Evolutionary conservation across 2,329 filamentous ascomycete genomes (phyloP).

Genomic region (Cordyceps cicadae): DNA sequence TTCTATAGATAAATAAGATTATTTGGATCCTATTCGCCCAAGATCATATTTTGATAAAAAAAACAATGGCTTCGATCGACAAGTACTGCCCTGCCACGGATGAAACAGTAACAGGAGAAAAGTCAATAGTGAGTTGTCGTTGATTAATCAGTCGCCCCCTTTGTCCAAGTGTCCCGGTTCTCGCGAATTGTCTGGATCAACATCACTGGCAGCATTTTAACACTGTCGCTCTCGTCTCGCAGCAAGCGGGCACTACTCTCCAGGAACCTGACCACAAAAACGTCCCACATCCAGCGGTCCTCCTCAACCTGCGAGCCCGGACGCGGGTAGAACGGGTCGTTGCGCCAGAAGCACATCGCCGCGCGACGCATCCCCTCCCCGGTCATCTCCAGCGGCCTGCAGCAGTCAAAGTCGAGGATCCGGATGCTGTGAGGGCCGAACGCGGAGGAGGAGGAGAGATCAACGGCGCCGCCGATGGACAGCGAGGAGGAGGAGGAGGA

Average conservation of each 20-base stretch:
- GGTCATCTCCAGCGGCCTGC: slow-evolving; percentile 27
- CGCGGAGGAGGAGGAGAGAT: fast-evolving
- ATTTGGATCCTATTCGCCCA: not conserved
- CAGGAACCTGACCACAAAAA: slow-evolving; percentile 14
- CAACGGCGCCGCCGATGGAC: too few relatives aligned
- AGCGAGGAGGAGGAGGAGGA: too few relatives aligned
- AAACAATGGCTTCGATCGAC: not conserved
- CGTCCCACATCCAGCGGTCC: slow-evolving; percentile 15
- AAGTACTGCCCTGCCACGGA: too few relatives aligned
- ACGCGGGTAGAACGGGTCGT: slow-evolving; percentile 44
- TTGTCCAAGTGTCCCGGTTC: not conserved
- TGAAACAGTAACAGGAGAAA: too few relatives aligned
- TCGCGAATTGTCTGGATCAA: not conserved
- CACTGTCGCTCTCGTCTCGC: not conserved
- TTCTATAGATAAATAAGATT: not conserved
- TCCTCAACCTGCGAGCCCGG: slow-evolving; percentile 18
- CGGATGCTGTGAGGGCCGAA: slow-evolving; percentile 32
- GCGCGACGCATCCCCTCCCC: slow-evolving; percentile 29
- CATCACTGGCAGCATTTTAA: not conserved
- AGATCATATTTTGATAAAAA: not conserved
- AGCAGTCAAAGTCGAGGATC: slow-evolving; percentile 41
- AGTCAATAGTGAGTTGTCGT: too few relatives aligned
- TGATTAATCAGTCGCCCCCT: too few relatives aligned
- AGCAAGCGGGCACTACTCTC: not conserved
- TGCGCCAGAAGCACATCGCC: slow-evolving; percentile 35